phyloP scores from a whole-genome alignment of 2,329 filamentous ascomycete genomes.

The Phialocephala subalpina region DNA sequence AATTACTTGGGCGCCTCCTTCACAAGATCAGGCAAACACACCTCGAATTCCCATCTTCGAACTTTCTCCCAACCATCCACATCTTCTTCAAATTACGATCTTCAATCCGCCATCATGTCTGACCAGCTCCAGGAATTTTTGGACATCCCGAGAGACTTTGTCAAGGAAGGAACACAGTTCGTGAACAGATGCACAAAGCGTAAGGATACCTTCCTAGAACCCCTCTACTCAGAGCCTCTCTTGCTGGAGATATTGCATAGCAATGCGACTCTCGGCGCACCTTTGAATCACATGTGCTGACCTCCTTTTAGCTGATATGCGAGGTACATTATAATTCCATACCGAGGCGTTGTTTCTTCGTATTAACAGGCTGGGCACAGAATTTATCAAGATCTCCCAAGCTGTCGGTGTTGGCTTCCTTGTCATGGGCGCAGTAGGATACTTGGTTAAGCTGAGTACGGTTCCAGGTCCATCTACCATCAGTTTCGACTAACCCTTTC shows the following conservation, averaged over 20 bases:
- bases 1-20: neutral
- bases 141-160: constrained; percentile 59
- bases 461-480: constrained; percentile 1
- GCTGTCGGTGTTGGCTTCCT: constrained; percentile 60
- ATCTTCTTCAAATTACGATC: neutral
- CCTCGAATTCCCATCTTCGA: constrained; percentile 7
- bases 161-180: constrained; percentile 52
- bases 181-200: constrained; percentile 54
- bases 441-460: constrained; percentile 57
- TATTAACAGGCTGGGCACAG: no score
- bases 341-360: no score
- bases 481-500: neutral
- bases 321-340: no score
- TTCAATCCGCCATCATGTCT: constrained; percentile 48
- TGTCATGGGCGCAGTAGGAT: constrained; percentile 61
- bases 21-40: neutral
- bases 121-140: constrained; percentile 66
- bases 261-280: neutral
- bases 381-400: constrained; percentile 56
- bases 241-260: neutral
- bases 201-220: constrained; percentile 35
- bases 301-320: constrained; percentile 44
- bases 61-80: neutral
- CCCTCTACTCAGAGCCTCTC: neutral
- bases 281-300: constrained; percentile 23